Evolutionary conservation across 2,329 filamentous ascomycete species (phyloP).

Genomic region (Paecilomyces variotii): DNA sequence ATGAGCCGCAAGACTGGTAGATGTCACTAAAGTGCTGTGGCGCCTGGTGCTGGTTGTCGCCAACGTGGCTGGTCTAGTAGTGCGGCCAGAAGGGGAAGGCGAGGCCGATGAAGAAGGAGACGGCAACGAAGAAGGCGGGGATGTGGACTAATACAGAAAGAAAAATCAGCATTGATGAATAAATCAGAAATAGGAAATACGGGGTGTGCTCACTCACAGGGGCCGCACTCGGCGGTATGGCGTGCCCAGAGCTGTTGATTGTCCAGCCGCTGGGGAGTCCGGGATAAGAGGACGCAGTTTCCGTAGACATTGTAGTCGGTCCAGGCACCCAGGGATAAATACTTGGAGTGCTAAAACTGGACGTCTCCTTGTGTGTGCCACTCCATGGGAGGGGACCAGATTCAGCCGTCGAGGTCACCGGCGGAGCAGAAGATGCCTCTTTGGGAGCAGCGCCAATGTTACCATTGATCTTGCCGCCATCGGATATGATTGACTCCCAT

Average conservation of each 20-base stretch:
- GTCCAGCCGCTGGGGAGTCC: conserved; percentile 73
- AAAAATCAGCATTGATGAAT: neutral
- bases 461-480: conserved; percentile 69
- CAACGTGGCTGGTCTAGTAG: conserved; percentile 12
- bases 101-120: conserved; percentile 37
- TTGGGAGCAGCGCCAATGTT: conserved; percentile 40
- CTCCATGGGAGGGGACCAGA: conserved; percentile 60
- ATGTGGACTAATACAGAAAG: conserved; percentile 36
- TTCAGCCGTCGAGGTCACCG: conserved; percentile 52
- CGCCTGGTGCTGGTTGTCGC: neutral
- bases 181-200: conserved; percentile 7
- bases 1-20: neutral
- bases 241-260: conserved; percentile 69
- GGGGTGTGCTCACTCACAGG: conserved; percentile 54
- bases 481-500: conserved; percentile 73
- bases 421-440: conserved; percentile 46
- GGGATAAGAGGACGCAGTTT: conserved; percentile 34
- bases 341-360: conserved; percentile 48
- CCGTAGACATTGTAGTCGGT: conserved; percentile 42
- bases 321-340: conserved; percentile 61
- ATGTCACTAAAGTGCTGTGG: conserved; percentile 4
- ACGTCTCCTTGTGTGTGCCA: conserved; percentile 38
- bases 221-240: conserved; percentile 63
- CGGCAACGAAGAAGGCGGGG: conserved; percentile 47
- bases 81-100: conserved; percentile 41